phyloP scores from a whole-genome alignment of 257 asterid genomes.

The Rhazya stricta region DNA sequence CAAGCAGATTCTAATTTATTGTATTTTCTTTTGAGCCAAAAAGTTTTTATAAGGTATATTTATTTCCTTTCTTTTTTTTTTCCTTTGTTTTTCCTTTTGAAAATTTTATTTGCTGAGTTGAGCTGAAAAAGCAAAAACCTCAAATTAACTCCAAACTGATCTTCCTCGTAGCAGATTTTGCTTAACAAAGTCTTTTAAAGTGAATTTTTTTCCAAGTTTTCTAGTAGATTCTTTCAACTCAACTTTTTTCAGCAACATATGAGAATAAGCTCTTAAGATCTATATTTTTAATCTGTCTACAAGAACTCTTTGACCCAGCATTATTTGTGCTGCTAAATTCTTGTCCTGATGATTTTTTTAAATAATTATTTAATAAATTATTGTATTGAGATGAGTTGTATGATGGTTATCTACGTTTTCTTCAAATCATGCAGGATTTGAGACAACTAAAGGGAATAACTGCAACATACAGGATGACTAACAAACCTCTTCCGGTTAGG shows the following conservation, averaged over 20 bases:
- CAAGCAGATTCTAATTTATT: neutral
- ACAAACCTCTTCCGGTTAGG: conserved; percentile 92
- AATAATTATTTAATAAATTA: neutral
- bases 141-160: neutral
- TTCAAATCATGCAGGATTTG: conserved; percentile 60
- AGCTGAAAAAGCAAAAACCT: neutral
- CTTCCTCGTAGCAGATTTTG: neutral
- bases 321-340: neutral
- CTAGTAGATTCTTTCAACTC: neutral
- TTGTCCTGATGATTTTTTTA: neutral
- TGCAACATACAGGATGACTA: conserved; percentile 94
- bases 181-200: neutral
- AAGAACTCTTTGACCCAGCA: neutral
- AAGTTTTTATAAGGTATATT: neutral
- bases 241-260: neutral
- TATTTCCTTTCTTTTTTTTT: no score
- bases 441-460: conserved; percentile 91
- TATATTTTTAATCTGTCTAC: neutral
- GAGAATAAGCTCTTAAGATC: neutral
- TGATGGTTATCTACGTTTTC: neutral
- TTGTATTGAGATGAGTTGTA: neutral
- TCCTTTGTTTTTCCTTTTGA: no score
- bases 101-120: no score
- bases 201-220: neutral
- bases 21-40: neutral